A percentile compares a stretch with the other conserved stretches of the same genome.
Evolutionary conservation across 2,329 filamentous ascomycete genomes (phyloP).

Genomic region (Phyllachora maydis): DNA sequence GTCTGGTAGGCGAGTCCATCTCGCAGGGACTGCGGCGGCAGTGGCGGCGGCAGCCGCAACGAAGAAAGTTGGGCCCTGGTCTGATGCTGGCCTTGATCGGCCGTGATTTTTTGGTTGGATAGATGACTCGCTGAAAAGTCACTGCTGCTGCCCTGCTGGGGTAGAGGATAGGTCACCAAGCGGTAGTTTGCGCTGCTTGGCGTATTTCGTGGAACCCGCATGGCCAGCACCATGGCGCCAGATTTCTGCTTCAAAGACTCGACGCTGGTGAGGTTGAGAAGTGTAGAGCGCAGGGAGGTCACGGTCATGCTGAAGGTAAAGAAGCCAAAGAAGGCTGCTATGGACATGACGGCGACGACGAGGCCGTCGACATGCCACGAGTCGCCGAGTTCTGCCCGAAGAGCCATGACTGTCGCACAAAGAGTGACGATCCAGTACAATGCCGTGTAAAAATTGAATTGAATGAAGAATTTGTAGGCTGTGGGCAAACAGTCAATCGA

Average conservation of each 20-base stretch:
- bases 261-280: conserved; percentile 65
- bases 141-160: no score
- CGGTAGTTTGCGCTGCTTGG: conserved; percentile 18
- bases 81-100: no score
- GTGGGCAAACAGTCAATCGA: conserved; percentile 1
- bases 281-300: conserved; percentile 48
- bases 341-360: conserved; percentile 43
- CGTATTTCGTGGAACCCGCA: conserved; percentile 39
- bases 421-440: conserved; percentile 46
- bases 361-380: conserved; percentile 27
- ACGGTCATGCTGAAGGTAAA: conserved; percentile 61
- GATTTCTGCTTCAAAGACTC: conserved; percentile 46
- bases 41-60: no score
- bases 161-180: conserved; percentile 39
- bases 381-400: conserved; percentile 29
- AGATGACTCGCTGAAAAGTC: no score
- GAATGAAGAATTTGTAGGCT: conserved; percentile 82
- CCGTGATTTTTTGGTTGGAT: no score
- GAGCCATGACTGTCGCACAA: conserved; percentile 40
- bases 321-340: conserved; percentile 56
- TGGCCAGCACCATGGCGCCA: conserved; percentile 51
- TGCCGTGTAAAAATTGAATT: conserved; percentile 59
- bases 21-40: conserved; percentile 11
- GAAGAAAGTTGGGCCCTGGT: no score
- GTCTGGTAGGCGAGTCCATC: conserved; percentile 34